These are phyloP conservation scores for Rhypophila decipiens DNA, from an alignment of 495 filamentous ascomycete species.

Conservation along the genomic window DNA sequence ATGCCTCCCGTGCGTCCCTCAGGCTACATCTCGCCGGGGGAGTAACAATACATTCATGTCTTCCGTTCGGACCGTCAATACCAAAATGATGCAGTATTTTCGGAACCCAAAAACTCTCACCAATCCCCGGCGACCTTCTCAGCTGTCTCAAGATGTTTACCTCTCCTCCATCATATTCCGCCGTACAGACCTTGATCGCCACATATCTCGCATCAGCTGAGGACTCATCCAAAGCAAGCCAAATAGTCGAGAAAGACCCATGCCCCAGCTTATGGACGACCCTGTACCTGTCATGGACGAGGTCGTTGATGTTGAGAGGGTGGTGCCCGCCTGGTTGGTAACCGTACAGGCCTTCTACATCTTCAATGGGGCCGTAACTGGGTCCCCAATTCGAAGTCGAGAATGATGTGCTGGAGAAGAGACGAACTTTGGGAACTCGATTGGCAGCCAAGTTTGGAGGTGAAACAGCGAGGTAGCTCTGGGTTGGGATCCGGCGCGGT, in stretches of 20 bases:
- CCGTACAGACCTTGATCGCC: slow-evolving; percentile 22
- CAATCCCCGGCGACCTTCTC: neutral
- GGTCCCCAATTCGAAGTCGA: slow-evolving; percentile 10
- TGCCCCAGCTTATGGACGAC: slow-evolving; percentile 38
- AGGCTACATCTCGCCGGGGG: slow-evolving; percentile 22
- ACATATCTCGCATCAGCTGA: slow-evolving; percentile 9
- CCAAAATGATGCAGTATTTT: slow-evolving; percentile 34
- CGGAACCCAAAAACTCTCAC: neutral
- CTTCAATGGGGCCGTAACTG: slow-evolving; percentile 9
- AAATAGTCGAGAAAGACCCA: slow-evolving; percentile 39
- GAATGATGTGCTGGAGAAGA: too few relatives aligned
- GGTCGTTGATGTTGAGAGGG: slow-evolving; percentile 32
- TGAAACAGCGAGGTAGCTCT: too few relatives aligned
- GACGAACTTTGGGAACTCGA: too few relatives aligned
- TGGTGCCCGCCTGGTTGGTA: slow-evolving; percentile 40
- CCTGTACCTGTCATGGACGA: slow-evolving; percentile 25
- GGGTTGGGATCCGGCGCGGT: too few relatives aligned
- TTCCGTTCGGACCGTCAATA: slow-evolving; percentile 37
- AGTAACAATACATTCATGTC: slow-evolving; percentile 36
- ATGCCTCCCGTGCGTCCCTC: slow-evolving; percentile 23
- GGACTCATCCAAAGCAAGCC: slow-evolving; percentile 33
- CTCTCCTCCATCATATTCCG: slow-evolving; percentile 5
- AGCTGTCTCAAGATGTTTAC: slow-evolving; percentile 4
- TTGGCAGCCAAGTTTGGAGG: too few relatives aligned
- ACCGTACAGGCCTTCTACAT: slow-evolving; percentile 13